Conservation (phyloP, 2,329 filamentous ascomycete species). For the Fusarium nodosum region DNA sequence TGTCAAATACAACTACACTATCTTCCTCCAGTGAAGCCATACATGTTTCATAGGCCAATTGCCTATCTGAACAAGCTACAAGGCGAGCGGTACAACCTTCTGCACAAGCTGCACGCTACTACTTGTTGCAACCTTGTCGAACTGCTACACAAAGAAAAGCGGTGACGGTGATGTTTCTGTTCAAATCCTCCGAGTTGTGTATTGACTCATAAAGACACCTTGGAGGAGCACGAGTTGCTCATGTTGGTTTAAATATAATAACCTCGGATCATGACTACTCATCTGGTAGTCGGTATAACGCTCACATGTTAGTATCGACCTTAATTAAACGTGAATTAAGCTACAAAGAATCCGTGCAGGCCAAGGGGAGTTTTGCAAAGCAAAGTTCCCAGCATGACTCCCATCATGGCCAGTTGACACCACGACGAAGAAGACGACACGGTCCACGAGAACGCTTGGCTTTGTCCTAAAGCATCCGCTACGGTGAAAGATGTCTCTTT, state of each 20-base stretch:
- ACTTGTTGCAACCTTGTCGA: slow-evolving; percentile 31
- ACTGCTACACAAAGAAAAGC: slow-evolving; percentile 44
- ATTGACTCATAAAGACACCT: not conserved
- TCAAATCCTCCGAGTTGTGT: slow-evolving; percentile 1
- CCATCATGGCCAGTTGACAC: slow-evolving; percentile 16
- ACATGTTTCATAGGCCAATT: not conserved
- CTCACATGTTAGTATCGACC: slow-evolving; percentile 15
- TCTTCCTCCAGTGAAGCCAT: not conserved
- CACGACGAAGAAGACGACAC: slow-evolving; percentile 20
- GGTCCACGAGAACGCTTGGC: slow-evolving; percentile 35
- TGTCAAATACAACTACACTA: not conserved
- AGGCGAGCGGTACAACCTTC: slow-evolving; percentile 1
- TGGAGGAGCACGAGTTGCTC: not conserved
- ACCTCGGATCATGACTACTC: slow-evolving; percentile 6
- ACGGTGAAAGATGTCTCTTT: slow-evolving; percentile 33
- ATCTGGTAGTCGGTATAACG: not conserved
- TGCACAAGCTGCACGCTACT: slow-evolving; percentile 22
- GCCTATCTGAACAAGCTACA: not conserved
- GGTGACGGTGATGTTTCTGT: slow-evolving; percentile 26
- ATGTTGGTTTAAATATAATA: not conserved
- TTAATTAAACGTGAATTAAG: slow-evolving; percentile 6
- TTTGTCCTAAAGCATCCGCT: slow-evolving; percentile 39
- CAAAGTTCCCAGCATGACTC: slow-evolving; percentile 34
- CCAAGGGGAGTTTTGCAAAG: slow-evolving; percentile 2
- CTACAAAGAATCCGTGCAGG: slow-evolving; percentile 37